A percentile compares a stretch with the other conserved stretches of the same genome.
These are phyloP conservation scores for Boletus sp. DNA, from an alignment of 1,284 basidiomycete genomes.

Conservation along the genomic window DNA sequence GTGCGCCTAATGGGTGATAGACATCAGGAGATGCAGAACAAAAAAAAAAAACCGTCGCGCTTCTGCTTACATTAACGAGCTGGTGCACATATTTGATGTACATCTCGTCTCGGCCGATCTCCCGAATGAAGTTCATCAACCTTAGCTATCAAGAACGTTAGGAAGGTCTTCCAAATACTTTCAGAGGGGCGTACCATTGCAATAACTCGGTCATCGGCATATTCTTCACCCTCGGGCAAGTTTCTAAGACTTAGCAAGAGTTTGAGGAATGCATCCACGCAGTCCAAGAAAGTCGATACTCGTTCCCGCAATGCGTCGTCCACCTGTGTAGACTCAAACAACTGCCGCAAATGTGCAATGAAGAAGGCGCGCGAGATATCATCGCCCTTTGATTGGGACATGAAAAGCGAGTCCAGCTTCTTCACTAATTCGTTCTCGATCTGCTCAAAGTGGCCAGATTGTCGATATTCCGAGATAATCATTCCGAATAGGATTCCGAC, in stretches of 20 bases:
- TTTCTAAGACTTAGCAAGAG: slow-evolving; percentile 89
- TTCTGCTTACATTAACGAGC: slow-evolving; percentile 71
- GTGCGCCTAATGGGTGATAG: slow-evolving; percentile 57
- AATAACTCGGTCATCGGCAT: slow-evolving; percentile 90
- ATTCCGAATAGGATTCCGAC: slow-evolving; percentile 93
- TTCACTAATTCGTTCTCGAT: slow-evolving; percentile 96
- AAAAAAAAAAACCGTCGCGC: neutral
- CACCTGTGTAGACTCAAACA: slow-evolving; percentile 82
- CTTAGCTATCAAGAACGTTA: slow-evolving; percentile 52
- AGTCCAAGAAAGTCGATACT: slow-evolving; percentile 81
- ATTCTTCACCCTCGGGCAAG: slow-evolving; percentile 91
- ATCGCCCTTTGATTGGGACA: slow-evolving; percentile 86
- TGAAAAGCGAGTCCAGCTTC: slow-evolving; percentile 87
- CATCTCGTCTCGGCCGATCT: slow-evolving; percentile 83
- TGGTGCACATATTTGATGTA: slow-evolving; percentile 95
- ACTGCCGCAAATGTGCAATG: slow-evolving; percentile 83
- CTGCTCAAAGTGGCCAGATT: slow-evolving; percentile 74
- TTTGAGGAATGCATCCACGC: slow-evolving; percentile 91
- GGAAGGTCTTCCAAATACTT: neutral
- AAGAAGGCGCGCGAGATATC: slow-evolving; percentile 92
- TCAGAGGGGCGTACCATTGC: slow-evolving; percentile 57
- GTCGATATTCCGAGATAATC: slow-evolving; percentile 90
- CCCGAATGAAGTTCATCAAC: slow-evolving; percentile 87
- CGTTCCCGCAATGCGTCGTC: slow-evolving; percentile 76
- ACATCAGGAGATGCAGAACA: neutral